Evolutionary conservation across 2,329 filamentous ascomycete species (phyloP), one percentile per base, ranked within the genome.

Genomic region (Paecilomyces sp.): DNA sequence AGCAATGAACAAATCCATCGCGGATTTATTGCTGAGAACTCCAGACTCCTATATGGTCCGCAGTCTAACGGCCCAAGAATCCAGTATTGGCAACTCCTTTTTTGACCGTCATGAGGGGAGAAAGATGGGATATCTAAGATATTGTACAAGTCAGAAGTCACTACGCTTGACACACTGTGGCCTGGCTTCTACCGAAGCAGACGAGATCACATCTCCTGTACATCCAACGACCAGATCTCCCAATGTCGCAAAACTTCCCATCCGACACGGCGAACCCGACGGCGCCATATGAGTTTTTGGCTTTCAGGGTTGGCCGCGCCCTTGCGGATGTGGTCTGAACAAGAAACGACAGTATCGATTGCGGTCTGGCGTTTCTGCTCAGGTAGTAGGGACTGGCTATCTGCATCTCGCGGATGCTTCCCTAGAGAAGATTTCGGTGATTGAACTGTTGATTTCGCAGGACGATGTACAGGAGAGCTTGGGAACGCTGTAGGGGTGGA

Each of bases 211-310:
- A 73, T 66, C 55, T 78, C 75, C 64, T 75, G 71, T 6, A 71
- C 65, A 64, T 79, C 77, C 61, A 78, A 65, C 7, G 69, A 72
- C 75, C 76, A 79, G 18, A 79, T 74, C 59, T 78, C 77, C 71
- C 76, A 77, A 51, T 75, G 62, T 57, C 74, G 70, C 13, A 79
- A 63, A 4, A 75, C 71, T 4, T 78, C 74, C 73, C 75, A 77
- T 5, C 70, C 69, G 7, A 76, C 73, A 24, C 73, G 70, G 7
- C 68, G 69, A 25, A 77, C 65, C 11, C 64, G 65, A 18, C 77
- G 70, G 58, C 68, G 68, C 64, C 71, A 72, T 9, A 70, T 58
- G 11, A 61, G 52, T 50, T 62, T 63, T 15, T 69, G 65, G 7
- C 67, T 66, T 9, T 66, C 66, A 11, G 57, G 55, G n/a, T 60